A percentile compares a stretch with the other conserved stretches of the same genome.
Evolutionary conservation across 441 rosid species (phyloP).

Genomic region (Populus hybrid): DNA sequence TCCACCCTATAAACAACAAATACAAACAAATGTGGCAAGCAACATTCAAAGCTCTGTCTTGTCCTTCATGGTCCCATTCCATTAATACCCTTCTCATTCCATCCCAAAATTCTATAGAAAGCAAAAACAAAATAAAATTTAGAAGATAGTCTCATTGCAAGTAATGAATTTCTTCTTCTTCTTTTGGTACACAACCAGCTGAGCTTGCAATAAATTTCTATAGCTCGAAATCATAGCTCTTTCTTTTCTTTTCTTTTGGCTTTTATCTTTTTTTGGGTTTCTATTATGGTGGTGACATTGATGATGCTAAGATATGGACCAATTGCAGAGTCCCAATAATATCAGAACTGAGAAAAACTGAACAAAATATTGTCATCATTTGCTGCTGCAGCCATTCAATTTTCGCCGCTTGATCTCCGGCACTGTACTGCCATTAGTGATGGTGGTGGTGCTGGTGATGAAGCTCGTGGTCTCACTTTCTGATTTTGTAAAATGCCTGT

Average conservation of each 20-base stretch:
- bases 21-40: neutral
- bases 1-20: neutral
- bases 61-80: conserved; percentile 12
- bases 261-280: neutral
- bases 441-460: conserved; percentile 3
- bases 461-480: conserved; percentile 21
- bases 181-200: neutral
- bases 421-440: neutral
- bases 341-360: neutral
- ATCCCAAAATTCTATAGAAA: neutral
- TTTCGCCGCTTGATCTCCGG: conserved; percentile 12
- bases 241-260: neutral
- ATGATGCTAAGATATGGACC: conserved; percentile 1
- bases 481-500: conserved; percentile 31
- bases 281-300: neutral
- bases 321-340: neutral
- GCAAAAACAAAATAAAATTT: neutral
- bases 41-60: conserved; percentile 13
- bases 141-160: neutral
- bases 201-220: neutral
- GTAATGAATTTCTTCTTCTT: too few species aligned
- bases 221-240: neutral
- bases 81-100: neutral
- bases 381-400: neutral
- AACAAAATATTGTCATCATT: neutral